phyloP scores from a whole-genome alignment of 78 protist species.

The Chrysochromulina tobinii region DNA sequence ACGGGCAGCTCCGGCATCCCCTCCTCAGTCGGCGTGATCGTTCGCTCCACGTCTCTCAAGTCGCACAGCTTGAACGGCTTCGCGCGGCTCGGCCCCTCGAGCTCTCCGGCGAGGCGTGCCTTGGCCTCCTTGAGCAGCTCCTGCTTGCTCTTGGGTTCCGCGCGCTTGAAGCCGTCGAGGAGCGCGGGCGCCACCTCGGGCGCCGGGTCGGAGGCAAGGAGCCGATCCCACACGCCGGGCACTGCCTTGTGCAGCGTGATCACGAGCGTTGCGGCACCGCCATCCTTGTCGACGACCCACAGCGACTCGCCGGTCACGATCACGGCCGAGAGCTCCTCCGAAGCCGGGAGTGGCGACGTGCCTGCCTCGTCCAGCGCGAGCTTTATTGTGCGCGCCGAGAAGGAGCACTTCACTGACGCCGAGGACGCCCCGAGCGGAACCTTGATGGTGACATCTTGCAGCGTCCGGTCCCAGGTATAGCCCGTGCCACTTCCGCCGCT shows the following conservation, averaged over 20 bases:
- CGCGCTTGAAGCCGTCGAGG: neutral
- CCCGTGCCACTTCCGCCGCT: neutral
- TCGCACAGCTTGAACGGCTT: neutral
- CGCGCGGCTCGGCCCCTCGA: neutral
- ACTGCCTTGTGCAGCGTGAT: neutral
- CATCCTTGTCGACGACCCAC: neutral
- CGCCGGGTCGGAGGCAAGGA: neutral
- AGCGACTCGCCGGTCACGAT: neutral
- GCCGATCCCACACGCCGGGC: neutral
- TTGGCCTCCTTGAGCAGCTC: neutral
- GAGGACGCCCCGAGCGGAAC: neutral
- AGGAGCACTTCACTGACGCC: neutral
- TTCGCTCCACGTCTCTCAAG: neutral
- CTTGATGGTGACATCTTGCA: neutral
- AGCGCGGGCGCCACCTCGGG: neutral
- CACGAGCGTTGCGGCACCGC: neutral
- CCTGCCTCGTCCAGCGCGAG: neutral
- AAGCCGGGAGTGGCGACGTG: no score
- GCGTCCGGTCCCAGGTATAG: neutral
- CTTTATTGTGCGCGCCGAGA: neutral
- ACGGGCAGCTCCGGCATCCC: neutral
- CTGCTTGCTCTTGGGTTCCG: neutral
- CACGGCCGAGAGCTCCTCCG: neutral
- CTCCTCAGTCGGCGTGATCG: neutral
- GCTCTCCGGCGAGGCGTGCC: neutral